Evolutionary conservation across 83 land plant genomes (phyloP), one percentile per base, ranked within the genome.

Genomic region (Larix sibirica): DNA sequence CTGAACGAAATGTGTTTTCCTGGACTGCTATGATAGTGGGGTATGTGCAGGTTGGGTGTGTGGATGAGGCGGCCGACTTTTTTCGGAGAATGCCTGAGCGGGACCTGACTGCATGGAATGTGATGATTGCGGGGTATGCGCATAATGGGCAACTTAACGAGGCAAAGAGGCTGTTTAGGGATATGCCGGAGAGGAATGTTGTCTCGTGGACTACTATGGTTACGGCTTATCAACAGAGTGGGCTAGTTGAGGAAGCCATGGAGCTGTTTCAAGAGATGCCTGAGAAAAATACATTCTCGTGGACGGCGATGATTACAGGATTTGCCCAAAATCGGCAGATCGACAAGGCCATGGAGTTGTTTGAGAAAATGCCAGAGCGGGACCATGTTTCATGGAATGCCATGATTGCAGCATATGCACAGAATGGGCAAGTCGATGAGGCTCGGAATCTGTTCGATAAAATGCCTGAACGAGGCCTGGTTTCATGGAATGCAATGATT

Each of bases 401-500:
- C 12, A 63, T 89, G 21, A 83, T 89, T 64, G 80, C 56, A 18
- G 88, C 83, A 42, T 79, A 83, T 60, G 54, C 84, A 21, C 65
- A 36, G 38, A 58, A 74, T 81, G 80, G 83, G 8, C 86, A 82
- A 73, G 84, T 83, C 23, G 81, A 84, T 20, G 86, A 84, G 60
- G 91, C 91, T 60, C 83, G 82, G 62, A 13, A 61, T 47, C 31
- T 86, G 77, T 89, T 89, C 36, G 31, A 47, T 21, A 62, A 77
- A 14, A 56, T 86, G 83, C 62, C 61, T 5, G 86, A 81, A 76
- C 60, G 13, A 13, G 67, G 86, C 73, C 47, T 82, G 6, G 80
- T 83, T 13, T 86, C 86, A 14, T 83, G 82, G 70, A 86, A 85
- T 81, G 44, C 81, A 42, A 83, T 88, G 90, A 85, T 88, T 74